phyloP scores from a whole-genome alignment of 1,284 basidiomycete genomes.

The Moniliophthora roreri region DNA sequence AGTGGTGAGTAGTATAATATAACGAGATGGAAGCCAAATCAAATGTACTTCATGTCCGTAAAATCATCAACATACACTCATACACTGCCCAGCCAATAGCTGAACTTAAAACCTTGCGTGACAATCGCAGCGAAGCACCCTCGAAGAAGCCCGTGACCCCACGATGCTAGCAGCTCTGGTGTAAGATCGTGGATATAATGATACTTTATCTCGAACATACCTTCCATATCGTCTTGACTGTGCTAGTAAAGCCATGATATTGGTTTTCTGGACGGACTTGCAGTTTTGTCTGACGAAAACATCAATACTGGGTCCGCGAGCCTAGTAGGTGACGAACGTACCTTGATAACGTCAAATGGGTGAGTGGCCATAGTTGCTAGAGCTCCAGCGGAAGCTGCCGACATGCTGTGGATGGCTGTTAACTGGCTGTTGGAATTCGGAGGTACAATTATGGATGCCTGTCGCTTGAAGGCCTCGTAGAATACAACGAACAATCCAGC shows the following conservation, averaged over 20 bases:
- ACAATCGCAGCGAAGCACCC: constrained; percentile 79
- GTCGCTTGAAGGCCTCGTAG: constrained; percentile 84
- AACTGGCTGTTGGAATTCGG: constrained; percentile 11
- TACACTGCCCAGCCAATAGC: constrained; percentile 94
- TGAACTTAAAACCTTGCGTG: constrained; percentile 87
- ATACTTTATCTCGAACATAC: too few relatives aligned
- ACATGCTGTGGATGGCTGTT: constrained; percentile 52
- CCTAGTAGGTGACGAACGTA: constrained; percentile 26
- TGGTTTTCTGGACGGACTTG: constrained; percentile 77
- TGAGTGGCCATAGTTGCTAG: constrained; percentile 84
- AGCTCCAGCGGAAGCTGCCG: constrained; percentile 76
- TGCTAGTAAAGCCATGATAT: constrained; percentile 70
- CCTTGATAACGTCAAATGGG: constrained; percentile 91
- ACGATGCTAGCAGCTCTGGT: constrained; percentile 56
- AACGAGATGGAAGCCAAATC: not conserved
- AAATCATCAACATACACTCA: constrained; percentile 74
- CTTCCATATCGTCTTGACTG: constrained; percentile 64
- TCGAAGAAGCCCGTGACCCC: constrained; percentile 83
- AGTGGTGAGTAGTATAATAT: not conserved
- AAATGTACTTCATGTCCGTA: constrained; percentile 32
- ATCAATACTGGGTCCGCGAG: not conserved
- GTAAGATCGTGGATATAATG: constrained; percentile 1
- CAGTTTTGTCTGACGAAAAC: constrained; percentile 70
- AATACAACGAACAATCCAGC: constrained; percentile 92
- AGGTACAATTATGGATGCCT: constrained; percentile 26